Evolutionary conservation across 495 filamentous ascomycete genomes (phyloP).

Genomic region (Penicillium cinerascens): DNA sequence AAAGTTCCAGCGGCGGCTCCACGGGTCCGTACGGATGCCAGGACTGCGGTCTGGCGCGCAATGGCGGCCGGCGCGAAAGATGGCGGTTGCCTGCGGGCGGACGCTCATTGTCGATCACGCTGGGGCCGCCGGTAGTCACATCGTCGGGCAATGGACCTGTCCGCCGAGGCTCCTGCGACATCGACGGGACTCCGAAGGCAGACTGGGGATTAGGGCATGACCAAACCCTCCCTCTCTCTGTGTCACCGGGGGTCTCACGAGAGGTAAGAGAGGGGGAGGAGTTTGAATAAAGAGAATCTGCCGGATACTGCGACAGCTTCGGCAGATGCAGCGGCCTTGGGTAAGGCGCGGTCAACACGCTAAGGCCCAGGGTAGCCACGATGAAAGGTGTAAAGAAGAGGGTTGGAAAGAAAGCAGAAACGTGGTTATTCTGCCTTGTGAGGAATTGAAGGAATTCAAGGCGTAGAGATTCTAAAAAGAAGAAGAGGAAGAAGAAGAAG

Average conservation of each 20-base stretch:
- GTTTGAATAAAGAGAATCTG: conserved; percentile 28
- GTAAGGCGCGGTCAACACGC: conserved; percentile 33
- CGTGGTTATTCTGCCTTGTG: background rate
- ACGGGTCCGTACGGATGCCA: conserved; percentile 40
- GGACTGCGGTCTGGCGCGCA: conserved; percentile 34
- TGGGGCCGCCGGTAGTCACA: conserved; percentile 23
- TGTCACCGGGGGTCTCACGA: conserved; percentile 34
- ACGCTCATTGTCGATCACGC: conserved; percentile 28
- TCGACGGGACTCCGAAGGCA: conserved; percentile 37
- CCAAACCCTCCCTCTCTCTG: conserved; percentile 40
- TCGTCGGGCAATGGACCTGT: conserved; percentile 32
- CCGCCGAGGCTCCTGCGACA: conserved; percentile 45
- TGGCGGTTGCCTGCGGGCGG: conserved; percentile 19
- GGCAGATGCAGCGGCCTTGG: conserved; percentile 26
- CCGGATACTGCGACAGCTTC: conserved; percentile 33
- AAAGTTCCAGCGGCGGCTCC: conserved; percentile 36
- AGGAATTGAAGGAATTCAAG: background rate
- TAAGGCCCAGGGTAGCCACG: conserved; percentile 45
- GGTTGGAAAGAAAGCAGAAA: conserved; percentile 1
- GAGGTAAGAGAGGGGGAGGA: conserved; percentile 39
- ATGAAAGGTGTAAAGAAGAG: conserved; percentile 19
- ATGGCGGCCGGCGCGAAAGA: conserved; percentile 23
- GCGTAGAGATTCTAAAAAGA: background rate
- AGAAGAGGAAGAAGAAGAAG: background rate
- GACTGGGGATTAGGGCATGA: conserved; percentile 42